Evolutionary conservation across 1,284 basidiomycete species (phyloP).

Genomic region (Apiotrichum veenhuisii): DNA sequence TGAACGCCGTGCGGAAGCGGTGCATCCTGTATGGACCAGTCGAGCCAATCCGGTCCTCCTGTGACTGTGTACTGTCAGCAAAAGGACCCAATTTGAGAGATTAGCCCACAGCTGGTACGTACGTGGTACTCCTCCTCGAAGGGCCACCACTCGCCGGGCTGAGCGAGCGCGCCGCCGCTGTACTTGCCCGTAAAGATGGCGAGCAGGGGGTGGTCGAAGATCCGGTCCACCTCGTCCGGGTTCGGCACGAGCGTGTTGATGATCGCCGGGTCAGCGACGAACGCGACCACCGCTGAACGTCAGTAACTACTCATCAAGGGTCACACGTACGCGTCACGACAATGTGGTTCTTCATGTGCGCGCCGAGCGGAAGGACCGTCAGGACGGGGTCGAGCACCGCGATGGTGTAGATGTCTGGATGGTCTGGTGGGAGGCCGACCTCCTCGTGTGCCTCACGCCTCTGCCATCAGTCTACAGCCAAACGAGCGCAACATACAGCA

Average conservation of each 20-base stretch:
- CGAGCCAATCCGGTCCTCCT: conserved; percentile 43
- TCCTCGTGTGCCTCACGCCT: conserved; percentile 78
- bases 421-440: conserved; percentile 61
- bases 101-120: conserved; percentile 15
- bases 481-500: conserved; percentile 59
- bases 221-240: conserved; percentile 66
- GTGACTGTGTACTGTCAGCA: conserved; percentile 24
- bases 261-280: conserved; percentile 59
- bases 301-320: not conserved
- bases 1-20: conserved; percentile 68
- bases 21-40: conserved; percentile 57
- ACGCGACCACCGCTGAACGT: conserved; percentile 66
- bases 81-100: no score
- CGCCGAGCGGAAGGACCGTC: conserved; percentile 62
- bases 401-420: conserved; percentile 61
- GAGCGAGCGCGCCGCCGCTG: conserved; percentile 54
- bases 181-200: conserved; percentile 58
- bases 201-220: conserved; percentile 73
- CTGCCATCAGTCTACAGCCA: conserved; percentile 51
- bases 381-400: conserved; percentile 67
- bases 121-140: conserved; percentile 66
- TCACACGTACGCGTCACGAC: conserved; percentile 43
- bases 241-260: conserved; percentile 58
- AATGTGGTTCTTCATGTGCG: conserved; percentile 47
- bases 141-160: conserved; percentile 67